A percentile compares a stretch with the other conserved stretches of the same genome.
These are phyloP conservation scores for Phyllosticta ampelicida DNA, from an alignment of 2,329 filamentous ascomycete species.

Conservation along the genomic window DNA sequence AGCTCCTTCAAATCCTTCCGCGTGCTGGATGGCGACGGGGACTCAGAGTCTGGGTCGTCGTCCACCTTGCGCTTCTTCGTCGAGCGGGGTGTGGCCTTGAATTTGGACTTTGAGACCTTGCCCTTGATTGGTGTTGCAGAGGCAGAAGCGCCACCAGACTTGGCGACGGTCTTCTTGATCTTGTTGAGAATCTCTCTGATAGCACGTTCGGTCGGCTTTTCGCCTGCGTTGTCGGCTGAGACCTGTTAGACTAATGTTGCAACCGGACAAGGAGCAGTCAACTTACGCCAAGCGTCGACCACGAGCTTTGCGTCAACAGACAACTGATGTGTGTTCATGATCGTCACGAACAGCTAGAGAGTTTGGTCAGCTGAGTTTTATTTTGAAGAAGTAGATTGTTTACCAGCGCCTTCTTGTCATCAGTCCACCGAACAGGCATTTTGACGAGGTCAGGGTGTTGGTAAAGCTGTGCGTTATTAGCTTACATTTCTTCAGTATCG, in stretches of 20 bases:
- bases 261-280: neutral
- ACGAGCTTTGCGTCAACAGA: conserved; percentile 1
- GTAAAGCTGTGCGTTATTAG: neutral
- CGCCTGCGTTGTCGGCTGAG: neutral
- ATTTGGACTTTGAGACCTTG: neutral
- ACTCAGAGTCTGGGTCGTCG: neutral
- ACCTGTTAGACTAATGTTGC: neutral
- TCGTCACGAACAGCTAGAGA: conserved; percentile 1
- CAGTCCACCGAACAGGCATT: conserved; percentile 17
- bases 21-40: neutral
- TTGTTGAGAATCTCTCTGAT: conserved; percentile 7
- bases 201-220: conserved; percentile 7
- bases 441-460: neutral
- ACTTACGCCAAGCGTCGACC: conserved; percentile 6
- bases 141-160: neutral
- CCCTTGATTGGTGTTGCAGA: neutral
- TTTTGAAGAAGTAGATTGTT: neutral
- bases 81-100: neutral
- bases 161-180: conserved; percentile 1
- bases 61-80: neutral
- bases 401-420: conserved; percentile 15
- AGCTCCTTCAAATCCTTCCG: neutral
- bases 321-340: neutral
- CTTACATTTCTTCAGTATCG: neutral
- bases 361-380: neutral